Evolutionary conservation across 495 filamentous ascomycete species (phyloP), one percentile per base, ranked within the genome.

Genomic region (Penicillium argentinense): DNA sequence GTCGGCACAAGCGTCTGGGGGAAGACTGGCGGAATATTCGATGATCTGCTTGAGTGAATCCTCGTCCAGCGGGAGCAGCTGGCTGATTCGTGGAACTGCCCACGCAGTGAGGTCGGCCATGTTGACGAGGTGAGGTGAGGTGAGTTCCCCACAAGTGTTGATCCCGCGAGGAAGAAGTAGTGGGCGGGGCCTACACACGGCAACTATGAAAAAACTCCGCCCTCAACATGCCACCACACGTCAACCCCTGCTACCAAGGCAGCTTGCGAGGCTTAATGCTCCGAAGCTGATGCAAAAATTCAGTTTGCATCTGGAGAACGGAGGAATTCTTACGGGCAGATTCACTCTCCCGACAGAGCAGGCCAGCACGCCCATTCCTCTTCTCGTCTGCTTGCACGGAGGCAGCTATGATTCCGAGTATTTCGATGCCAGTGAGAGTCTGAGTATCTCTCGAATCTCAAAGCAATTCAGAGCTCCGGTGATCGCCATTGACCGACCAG

Each of bases 11-110:
- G 84, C 84, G 27, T 82, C 72, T 56, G 85, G 89, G 22, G 89
- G 81, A 1, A 87, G 72, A 9, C 79, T 83, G 16, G 82, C 71
- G 3, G 89, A 81, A 63, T 96, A 95, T 3, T 88, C 81, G 40
- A 96, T 68, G 29, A 95, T 79, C 60, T 97, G 87, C 47, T 80
- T 78, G 21, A 97, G 72, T 32, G 90, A 89, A 3, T 86, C 83
- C 30, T 92, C 82, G 42, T 96, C 89, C 9, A 98, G 71, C 4
- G 89, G 88, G 2, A 98, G 78, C 11, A 98, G 72, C 43, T 79
- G 80, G 22, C 85, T 78, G 7, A 98, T 78, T 51, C 87, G 87
- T 45, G 83, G 73, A 21, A 85, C 56, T 22, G 89, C 82, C 83
- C 77, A 79, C 16, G 62, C 25, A 14, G 58, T 49, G 17, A 76